A percentile compares a stretch with the other conserved stretches of the same genome.
These are phyloP conservation scores for Trypanosoma congolense DNA, from an alignment of 208 protist genomes.

Conservation along the genomic window DNA sequence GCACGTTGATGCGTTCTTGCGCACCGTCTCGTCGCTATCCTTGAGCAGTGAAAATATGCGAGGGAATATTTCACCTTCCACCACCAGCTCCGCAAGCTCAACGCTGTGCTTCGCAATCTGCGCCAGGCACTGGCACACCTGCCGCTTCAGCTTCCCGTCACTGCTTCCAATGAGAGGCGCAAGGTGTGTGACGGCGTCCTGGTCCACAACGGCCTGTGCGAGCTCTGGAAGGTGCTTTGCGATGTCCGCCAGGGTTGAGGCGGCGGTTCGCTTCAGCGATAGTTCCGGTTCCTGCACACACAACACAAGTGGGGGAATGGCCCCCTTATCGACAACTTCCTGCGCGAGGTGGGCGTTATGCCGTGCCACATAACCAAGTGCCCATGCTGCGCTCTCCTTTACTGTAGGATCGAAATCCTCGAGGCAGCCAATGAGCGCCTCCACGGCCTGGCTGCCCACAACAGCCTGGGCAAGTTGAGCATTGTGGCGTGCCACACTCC, in stretches of 20 bases:
- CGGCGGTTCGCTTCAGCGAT: constrained; percentile 95
- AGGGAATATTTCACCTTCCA: constrained; percentile 98
- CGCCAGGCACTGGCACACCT: constrained; percentile 93
- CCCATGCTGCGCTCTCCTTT: constrained; percentile 97
- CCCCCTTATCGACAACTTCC: constrained; percentile 95
- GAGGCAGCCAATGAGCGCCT: constrained; percentile 95
- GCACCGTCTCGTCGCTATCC: constrained; percentile 93
- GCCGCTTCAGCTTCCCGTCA: constrained; percentile 95
- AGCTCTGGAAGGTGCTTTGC: constrained; percentile 94
- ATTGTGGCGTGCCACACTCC: constrained; percentile 95
- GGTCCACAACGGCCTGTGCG: constrained; percentile 94
- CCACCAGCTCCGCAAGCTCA: constrained; percentile 97
- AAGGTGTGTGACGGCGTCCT: constrained; percentile 94
- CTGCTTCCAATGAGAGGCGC: constrained; percentile 93
- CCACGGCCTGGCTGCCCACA: constrained; percentile 94
- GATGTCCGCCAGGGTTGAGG: constrained; percentile 94
- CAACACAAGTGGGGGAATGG: constrained; percentile 94
- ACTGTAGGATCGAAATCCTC: constrained; percentile 97
- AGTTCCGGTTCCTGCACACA: constrained; percentile 98
- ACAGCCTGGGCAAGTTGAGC: constrained; percentile 96
- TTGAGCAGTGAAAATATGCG: constrained; percentile 94
- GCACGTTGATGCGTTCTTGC: constrained; percentile 96
- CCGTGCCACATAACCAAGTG: constrained; percentile 96
- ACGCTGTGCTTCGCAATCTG: constrained; percentile 98
- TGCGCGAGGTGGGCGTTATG: constrained; percentile 92